Evolutionary conservation across 2,329 filamentous ascomycete species (phyloP).

Genomic region (Botrytis elliptica): DNA sequence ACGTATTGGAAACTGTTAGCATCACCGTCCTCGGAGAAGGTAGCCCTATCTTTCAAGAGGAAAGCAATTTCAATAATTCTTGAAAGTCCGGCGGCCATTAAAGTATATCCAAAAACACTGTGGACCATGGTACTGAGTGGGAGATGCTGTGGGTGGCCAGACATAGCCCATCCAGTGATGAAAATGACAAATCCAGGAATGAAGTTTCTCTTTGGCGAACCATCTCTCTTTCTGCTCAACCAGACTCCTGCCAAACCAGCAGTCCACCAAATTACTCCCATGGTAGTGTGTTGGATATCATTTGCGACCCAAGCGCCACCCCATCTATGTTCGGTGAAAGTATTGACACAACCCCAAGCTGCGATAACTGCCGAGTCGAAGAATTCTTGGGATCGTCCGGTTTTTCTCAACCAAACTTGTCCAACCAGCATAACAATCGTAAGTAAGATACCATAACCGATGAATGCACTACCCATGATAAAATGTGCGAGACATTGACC

Average conservation of each 20-base stretch:
- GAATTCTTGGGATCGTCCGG: conserved; percentile 90
- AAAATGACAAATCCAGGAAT: conserved; percentile 89
- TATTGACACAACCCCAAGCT: conserved; percentile 95
- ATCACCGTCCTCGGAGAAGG: conserved; percentile 66
- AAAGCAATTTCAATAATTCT: conserved; percentile 92
- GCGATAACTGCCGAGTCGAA: conserved; percentile 91
- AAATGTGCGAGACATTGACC: conserved; percentile 96
- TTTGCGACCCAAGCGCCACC: conserved; percentile 85
- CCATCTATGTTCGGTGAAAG: conserved; percentile 97
- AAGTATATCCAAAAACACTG: conserved; percentile 84
- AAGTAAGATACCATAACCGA: conserved; percentile 86
- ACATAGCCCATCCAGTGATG: conserved; percentile 95
- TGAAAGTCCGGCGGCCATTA: conserved; percentile 84
- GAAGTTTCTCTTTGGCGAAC: conserved; percentile 86
- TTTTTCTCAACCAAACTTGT: conserved; percentile 79
- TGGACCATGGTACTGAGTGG: conserved; percentile 87
- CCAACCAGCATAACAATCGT: conserved; percentile 85
- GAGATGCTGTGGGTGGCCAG: conserved; percentile 79
- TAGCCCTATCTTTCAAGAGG: conserved; percentile 70
- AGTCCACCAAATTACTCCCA: conserved; percentile 99
- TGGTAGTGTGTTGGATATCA: conserved; percentile 96
- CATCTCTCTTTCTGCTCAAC: conserved; percentile 81
- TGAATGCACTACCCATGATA: conserved; percentile 97
- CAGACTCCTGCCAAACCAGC: conserved; percentile 89
- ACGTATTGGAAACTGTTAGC: conserved; percentile 72